phyloP scores from a whole-genome alignment of 108 stramenopile genomes.

The Bacterosira constricta region DNA sequence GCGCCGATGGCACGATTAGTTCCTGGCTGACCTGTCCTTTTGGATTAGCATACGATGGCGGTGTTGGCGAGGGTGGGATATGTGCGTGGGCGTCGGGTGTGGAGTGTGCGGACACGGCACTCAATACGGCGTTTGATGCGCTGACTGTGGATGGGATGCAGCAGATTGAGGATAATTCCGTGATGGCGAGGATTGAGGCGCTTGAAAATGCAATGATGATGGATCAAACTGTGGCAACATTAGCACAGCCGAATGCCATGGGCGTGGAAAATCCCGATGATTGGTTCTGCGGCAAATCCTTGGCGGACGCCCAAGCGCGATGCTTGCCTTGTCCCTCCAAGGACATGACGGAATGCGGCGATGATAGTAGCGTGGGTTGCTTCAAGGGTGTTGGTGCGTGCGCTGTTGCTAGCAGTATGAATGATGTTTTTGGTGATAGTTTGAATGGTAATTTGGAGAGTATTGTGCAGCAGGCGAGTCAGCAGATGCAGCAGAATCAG shows the following conservation, averaged over 20 bases:
- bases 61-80: conserved; percentile 23
- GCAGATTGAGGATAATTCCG: too few relatives aligned
- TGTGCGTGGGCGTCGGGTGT: conserved; percentile 18
- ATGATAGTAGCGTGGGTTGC: conserved; percentile 27
- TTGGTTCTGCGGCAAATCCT: conserved; percentile 27
- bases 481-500: too few relatives aligned
- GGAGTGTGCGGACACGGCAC: neutral
- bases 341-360: neutral
- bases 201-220: too few relatives aligned
- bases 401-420: too few relatives aligned
- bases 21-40: conserved; percentile 9
- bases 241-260: too few relatives aligned
- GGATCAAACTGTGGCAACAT: too few relatives aligned
- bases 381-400: conserved; percentile 6
- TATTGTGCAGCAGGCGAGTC: too few relatives aligned
- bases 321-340: conserved; percentile 25
- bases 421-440: too few relatives aligned
- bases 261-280: conserved; percentile 12
- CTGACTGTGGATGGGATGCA: too few relatives aligned
- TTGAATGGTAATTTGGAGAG: too few relatives aligned
- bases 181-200: too few relatives aligned
- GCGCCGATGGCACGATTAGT: conserved; percentile 2
- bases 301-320: neutral
- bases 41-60: conserved; percentile 24
- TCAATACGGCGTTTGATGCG: too few relatives aligned